phyloP scores from a whole-genome alignment of 2,329 filamentous ascomycete species.

The Aureobasidium sp. region DNA sequence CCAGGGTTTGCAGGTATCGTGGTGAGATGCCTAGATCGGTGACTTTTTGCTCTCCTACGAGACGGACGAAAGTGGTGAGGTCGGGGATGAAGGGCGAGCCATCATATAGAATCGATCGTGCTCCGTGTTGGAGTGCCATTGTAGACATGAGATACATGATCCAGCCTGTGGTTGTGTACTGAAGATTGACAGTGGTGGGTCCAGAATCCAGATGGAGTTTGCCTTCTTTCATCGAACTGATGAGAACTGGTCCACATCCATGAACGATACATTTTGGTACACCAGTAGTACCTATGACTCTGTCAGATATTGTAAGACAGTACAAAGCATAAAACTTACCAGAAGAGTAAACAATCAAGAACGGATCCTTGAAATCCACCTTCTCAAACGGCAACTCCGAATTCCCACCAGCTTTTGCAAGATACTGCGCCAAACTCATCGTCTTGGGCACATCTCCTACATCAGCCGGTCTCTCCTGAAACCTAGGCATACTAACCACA shows the following conservation, averaged over 20 bases:
- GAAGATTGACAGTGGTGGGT: constrained; percentile 38
- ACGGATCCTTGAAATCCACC: constrained; percentile 63
- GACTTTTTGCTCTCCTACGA: constrained; percentile 55
- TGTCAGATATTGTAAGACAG: not conserved
- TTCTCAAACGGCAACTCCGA: constrained; percentile 47
- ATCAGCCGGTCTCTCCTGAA: constrained; percentile 48
- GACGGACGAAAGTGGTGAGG: constrained; percentile 51
- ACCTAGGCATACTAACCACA: constrained; percentile 59
- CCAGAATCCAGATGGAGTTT: constrained; percentile 42
- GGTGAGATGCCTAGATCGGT: constrained; percentile 70
- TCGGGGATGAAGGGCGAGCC: constrained; percentile 72
- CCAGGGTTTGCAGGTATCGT: constrained; percentile 65
- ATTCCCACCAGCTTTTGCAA: constrained; percentile 30
- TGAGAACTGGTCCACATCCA: constrained; percentile 55
- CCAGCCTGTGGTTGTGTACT: constrained; percentile 66
- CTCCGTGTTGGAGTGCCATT: constrained; percentile 50
- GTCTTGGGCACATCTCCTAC: constrained; percentile 45
- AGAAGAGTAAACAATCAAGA: constrained; percentile 58
- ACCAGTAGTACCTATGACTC: constrained; percentile 64
- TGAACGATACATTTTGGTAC: constrained; percentile 82
- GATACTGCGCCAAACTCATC: constrained; percentile 34
- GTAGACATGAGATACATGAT: constrained; percentile 74
- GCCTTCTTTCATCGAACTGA: constrained; percentile 55
- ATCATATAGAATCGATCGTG: constrained; percentile 65
- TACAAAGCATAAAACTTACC: not conserved